Evolutionary conservation across 495 filamentous ascomycete genomes (phyloP), one percentile per base, ranked within the genome.

Genomic region (Xylaria flabelliformis): DNA sequence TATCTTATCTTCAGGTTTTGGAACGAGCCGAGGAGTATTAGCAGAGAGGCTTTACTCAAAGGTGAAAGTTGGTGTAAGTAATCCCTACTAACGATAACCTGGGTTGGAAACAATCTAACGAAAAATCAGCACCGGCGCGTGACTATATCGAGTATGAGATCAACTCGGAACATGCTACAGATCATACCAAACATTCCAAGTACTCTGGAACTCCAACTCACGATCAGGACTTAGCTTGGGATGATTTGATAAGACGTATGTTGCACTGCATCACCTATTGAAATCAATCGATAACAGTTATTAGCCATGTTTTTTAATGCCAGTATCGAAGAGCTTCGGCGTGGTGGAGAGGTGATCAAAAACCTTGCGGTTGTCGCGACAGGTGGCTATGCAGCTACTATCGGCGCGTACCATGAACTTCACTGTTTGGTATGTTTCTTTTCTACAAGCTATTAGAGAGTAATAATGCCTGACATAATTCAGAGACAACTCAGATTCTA

Each of bases 401-500:
- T 72, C 26, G 62, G 70, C 29, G 70, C 32, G 17, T 72, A 72
- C 34, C 70, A 72, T 41, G 70, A 72, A 21, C 70, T 72, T 64
- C 70, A 72, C 13, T 72, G 70, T 29, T 4, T 72, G 6, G 17
- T 29, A 5, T 21, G 29, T 46, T 36, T 12, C 7, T 44, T 0
- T 34, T 46, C 61, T 3, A 36, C 15, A 46, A 36, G 39, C 39
- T 46, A 15, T 46, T 15, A 17, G 2, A 13, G 42, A 46, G 1
- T 46, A 4, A 3, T 17, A 4, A 3, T 17, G 15, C 1, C 42
- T 46, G 13, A 46, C 42, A 17, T 4, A 73, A 44, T 42, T 8
- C 17, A 75, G 74, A 69, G 69, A 17, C 74, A 66, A 70, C 26
- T 76, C 1, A 64, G 74, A 41, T 56, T 72, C 29, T 70, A 70